Evolutionary conservation across 2,329 filamentous ascomycete species (phyloP).

Genomic region (Penicillium oxalicum): DNA sequence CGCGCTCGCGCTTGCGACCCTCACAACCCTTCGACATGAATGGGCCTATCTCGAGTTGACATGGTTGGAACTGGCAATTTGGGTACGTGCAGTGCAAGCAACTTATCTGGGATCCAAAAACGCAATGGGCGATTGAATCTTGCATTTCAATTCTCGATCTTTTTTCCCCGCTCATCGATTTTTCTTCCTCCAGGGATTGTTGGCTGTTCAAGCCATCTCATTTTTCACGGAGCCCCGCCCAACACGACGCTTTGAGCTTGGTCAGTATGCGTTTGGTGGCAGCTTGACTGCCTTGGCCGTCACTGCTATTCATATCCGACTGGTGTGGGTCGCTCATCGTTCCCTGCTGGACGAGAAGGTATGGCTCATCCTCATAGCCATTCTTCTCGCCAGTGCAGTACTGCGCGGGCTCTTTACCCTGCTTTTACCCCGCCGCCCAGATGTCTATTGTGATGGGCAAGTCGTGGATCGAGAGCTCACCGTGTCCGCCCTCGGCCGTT

Average conservation of each 20-base stretch:
- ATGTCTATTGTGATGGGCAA: constrained; percentile 56
- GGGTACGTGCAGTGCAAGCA: constrained; percentile 48
- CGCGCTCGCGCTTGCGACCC: constrained; percentile 53
- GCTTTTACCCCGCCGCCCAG: constrained; percentile 60
- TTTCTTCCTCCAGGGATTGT: constrained; percentile 19
- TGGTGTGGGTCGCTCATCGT: constrained; percentile 24
- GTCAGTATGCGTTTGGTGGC: constrained; percentile 26
- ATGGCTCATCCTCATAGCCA: constrained; percentile 44
- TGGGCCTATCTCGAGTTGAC: constrained; percentile 45
- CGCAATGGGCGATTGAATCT: too few relatives aligned
- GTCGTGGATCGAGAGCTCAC: constrained; percentile 61
- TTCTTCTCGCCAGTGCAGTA: constrained; percentile 41
- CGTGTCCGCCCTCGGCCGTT: constrained; percentile 54
- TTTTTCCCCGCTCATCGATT: constrained; percentile 16
- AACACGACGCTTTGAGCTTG: constrained; percentile 28
- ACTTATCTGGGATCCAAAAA: too few relatives aligned
- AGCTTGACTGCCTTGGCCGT: constrained; percentile 23
- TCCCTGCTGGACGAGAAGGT: constrained; percentile 2
- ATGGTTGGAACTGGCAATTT: constrained; percentile 56
- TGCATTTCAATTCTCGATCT: constrained; percentile 16
- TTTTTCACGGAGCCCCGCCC: constrained; percentile 31
- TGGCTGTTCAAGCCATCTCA: constrained; percentile 29
- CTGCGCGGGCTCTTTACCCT: constrained; percentile 37
- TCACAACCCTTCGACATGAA: constrained; percentile 40
- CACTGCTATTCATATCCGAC: constrained; percentile 23